A percentile compares a stretch with the other conserved stretches of the same genome.
Evolutionary conservation across 1,284 basidiomycete species (phyloP).

Genomic region (Fomitopsis betulina): DNA sequence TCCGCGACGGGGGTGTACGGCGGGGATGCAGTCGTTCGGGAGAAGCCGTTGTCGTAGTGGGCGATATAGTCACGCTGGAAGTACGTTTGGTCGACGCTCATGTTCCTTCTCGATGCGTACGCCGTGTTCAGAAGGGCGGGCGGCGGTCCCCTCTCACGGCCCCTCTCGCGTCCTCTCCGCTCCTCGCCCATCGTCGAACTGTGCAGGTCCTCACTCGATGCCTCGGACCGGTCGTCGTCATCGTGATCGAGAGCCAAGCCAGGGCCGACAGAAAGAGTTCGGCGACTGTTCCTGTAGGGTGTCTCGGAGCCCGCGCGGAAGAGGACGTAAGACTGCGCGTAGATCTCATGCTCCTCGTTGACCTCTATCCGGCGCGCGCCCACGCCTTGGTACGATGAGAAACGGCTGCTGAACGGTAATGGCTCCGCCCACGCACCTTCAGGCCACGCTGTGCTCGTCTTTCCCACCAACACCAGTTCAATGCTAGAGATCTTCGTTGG

Average conservation of each 20-base stretch:
- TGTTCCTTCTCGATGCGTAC: slow-evolving; percentile 20
- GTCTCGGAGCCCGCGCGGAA: slow-evolving; percentile 53
- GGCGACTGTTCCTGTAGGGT: slow-evolving; percentile 31
- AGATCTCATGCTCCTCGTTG: slow-evolving; percentile 76
- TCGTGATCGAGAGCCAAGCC: slow-evolving; percentile 39
- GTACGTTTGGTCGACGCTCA: slow-evolving; percentile 30
- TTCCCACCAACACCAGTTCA: slow-evolving; percentile 75
- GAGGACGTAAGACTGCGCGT: slow-evolving; percentile 70
- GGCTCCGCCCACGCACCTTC: slow-evolving; percentile 61
- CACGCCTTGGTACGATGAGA: slow-evolving; percentile 45
- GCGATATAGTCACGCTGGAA: slow-evolving; percentile 27
- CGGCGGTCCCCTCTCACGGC: slow-evolving; percentile 14
- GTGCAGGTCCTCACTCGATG: slow-evolving; percentile 18
- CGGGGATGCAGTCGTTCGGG: slow-evolving; percentile 24
- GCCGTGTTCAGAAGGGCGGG: neutral
- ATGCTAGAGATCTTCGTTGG: slow-evolving; percentile 88
- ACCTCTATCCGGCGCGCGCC: slow-evolving; percentile 79
- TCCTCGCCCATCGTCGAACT: slow-evolving; percentile 7
- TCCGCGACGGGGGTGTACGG: slow-evolving; percentile 18
- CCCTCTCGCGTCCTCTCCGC: slow-evolving; percentile 18
- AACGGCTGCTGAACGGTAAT: neutral
- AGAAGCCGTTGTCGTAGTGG: slow-evolving; percentile 19
- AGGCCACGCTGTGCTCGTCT: slow-evolving; percentile 65
- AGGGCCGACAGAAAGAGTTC: slow-evolving; percentile 80
- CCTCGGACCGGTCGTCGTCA: slow-evolving; percentile 34